Evolutionary conservation across 495 filamentous ascomycete genomes (phyloP).

Genomic region (Trichoderma reesei): DNA sequence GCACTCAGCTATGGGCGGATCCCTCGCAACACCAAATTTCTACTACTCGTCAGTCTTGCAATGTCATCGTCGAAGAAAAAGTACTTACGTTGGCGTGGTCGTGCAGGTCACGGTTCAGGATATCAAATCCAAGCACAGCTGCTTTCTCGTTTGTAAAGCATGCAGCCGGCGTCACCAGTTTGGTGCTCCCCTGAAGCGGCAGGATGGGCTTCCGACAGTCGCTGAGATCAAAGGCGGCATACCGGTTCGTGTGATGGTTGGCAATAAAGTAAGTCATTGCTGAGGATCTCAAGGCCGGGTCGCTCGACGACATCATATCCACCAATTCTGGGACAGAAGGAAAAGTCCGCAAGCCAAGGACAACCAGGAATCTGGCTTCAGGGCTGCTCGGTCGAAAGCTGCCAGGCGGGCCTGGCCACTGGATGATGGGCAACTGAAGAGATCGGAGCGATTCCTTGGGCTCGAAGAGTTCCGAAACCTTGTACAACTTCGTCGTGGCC

Average conservation of each 20-base stretch:
- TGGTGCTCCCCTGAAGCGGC: conserved; percentile 56
- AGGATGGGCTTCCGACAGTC: conserved; percentile 55
- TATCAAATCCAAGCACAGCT: conserved; percentile 65
- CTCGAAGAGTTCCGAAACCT: conserved; percentile 75
- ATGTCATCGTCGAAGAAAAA: neutral
- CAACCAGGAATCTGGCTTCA: conserved; percentile 63
- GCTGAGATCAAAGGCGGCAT: conserved; percentile 49
- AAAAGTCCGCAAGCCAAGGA: conserved; percentile 58
- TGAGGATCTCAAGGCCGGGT: conserved; percentile 47
- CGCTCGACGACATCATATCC: conserved; percentile 59
- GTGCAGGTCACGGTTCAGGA: conserved; percentile 63
- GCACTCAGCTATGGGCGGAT: conserved; percentile 70
- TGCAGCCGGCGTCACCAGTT: conserved; percentile 54
- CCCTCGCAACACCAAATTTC: conserved; percentile 72
- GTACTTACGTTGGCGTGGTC: conserved; percentile 45
- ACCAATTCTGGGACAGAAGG: conserved; percentile 64
- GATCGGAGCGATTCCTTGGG: conserved; percentile 61
- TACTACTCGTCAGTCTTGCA: conserved; percentile 9
- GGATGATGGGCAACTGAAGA: conserved; percentile 66
- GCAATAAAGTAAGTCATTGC: conserved; percentile 75
- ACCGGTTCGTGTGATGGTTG: conserved; percentile 68
- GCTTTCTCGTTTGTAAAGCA: conserved; percentile 77
- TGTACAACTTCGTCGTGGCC: conserved; percentile 49
- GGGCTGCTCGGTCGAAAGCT: conserved; percentile 47
- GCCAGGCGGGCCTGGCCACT: conserved; percentile 64